A percentile compares a stretch with the other conserved stretches of the same genome.
Evolutionary conservation across 768 basidiomycete genomes (phyloP).

Genomic region (Wakefieldia striispora): DNA sequence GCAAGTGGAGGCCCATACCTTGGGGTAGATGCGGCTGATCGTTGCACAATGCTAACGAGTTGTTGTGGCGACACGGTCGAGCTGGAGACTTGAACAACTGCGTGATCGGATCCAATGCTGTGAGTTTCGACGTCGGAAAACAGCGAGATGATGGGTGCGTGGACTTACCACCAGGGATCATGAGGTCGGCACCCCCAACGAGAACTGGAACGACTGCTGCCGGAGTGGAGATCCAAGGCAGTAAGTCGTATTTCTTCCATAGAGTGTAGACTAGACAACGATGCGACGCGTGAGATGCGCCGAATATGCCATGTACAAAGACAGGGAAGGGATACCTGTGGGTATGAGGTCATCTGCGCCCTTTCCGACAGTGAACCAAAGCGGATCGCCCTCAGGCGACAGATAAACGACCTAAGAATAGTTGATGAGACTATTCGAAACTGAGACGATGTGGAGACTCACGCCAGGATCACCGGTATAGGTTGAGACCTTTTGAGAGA

Average conservation of each 20-base stretch:
- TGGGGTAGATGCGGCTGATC: slow-evolving; percentile 30
- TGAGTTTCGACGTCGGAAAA: neutral
- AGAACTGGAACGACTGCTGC: slow-evolving; percentile 68
- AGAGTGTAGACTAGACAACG: slow-evolving; percentile 60
- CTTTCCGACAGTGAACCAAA: slow-evolving; percentile 79
- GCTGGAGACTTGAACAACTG: slow-evolving; percentile 58
- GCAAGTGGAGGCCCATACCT: slow-evolving; percentile 55
- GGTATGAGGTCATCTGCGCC: slow-evolving; percentile 67
- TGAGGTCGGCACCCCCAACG: slow-evolving; percentile 79
- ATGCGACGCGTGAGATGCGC: neutral
- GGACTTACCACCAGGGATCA: slow-evolving; percentile 79
- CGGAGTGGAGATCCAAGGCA: slow-evolving; percentile 73
- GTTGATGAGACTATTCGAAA: neutral
- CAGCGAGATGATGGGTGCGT: too few relatives aligned
- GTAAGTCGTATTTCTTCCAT: slow-evolving; percentile 68
- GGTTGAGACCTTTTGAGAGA: slow-evolving; percentile 64
- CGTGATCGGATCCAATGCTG: neutral
- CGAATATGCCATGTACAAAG: neutral
- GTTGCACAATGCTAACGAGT: slow-evolving; percentile 63
- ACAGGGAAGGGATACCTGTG: slow-evolving; percentile 40
- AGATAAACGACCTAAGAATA: slow-evolving; percentile 57
- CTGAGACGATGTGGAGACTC: neutral
- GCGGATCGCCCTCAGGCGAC: slow-evolving; percentile 61
- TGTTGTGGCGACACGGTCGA: slow-evolving; percentile 40
- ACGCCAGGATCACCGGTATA: slow-evolving; percentile 68